A percentile compares a stretch with the other conserved stretches of the same genome.
Conservation (phyloP, 768 basidiomycete species). For the Neoboletus magnificus region DNA sequence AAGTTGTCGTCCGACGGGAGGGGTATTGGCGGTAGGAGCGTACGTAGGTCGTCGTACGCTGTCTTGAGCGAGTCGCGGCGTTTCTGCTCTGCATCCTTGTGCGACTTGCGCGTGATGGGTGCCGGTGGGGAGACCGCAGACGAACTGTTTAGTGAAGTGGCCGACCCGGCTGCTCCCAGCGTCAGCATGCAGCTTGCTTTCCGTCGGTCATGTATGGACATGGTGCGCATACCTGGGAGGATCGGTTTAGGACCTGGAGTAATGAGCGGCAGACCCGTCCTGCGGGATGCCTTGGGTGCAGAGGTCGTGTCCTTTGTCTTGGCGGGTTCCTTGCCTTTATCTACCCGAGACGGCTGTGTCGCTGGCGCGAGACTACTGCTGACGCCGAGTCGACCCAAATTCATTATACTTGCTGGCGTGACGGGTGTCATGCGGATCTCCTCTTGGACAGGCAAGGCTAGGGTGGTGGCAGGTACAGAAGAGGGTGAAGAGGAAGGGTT, state of each 20-base stretch:
- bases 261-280: conserved; percentile 31
- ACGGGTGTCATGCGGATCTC: conserved; percentile 60
- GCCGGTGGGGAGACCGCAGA: conserved; percentile 33
- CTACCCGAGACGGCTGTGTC: conserved; percentile 14
- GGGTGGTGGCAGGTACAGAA: not conserved
- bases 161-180: conserved; percentile 32
- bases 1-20: conserved; percentile 71
- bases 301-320: conserved; percentile 28
- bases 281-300: conserved; percentile 25
- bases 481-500: conserved; percentile 16
- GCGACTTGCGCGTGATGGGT: conserved; percentile 69
- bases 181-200: conserved; percentile 1
- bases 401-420: conserved; percentile 92
- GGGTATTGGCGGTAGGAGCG: conserved; percentile 84
- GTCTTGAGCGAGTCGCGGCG: conserved; percentile 95
- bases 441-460: conserved; percentile 11
- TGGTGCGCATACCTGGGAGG: conserved; percentile 54
- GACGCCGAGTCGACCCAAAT: conserved; percentile 64
- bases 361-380: conserved; percentile 42
- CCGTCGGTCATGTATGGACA: not conserved
- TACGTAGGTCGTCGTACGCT: conserved; percentile 82
- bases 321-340: conserved; percentile 30
- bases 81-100: conserved; percentile 97
- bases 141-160: conserved; percentile 25
- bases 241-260: conserved; percentile 68